Evolutionary conservation across 2,329 filamentous ascomycete genomes (phyloP), one percentile per base, ranked within the genome.

Genomic region (Fusarium longipes): DNA sequence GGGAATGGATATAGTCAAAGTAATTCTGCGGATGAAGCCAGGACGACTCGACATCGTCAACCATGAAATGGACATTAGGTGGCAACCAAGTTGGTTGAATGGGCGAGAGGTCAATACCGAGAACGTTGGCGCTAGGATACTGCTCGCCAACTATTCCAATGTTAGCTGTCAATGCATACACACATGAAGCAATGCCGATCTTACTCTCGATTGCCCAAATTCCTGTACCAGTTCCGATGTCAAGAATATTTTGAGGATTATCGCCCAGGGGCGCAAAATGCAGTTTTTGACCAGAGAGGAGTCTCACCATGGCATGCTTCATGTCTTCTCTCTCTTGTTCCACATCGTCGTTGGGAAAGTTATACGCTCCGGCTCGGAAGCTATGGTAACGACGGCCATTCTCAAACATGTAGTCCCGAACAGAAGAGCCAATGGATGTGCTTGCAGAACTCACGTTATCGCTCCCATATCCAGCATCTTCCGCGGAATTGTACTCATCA

Each of bases 1-100:
- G 81, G n/a, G 84, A 82, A 71, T 89, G 87, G 32, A 89, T 82
- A 59, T 87, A 88, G 72, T 89, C 86, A 54, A 88, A 89, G 50
- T 84, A 80, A 60, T 86, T 82, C 6, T 74, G 71, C 7, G 83
- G 82, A 62, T 86, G 82, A 17, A 87, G 73, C 86, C 86, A 89
- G 6, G 81, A 79, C 56, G 81, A 81, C 73, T 89, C 86, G 25
- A 84, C 80, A 63, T 89, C 86, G 58, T 89, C 86, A 12, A 88
- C 80, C 71, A 86, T 77, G 67, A 87, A 87, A 24, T 79, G 79
- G 20, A 86, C 80, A 65, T 87, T 88, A 5, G 85, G 82, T 6
- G 86, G 86, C 12, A 87, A 74, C 80, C 82, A 83, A 39, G 79
- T 77, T 1, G 82, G 82, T 67, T 85, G 82, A 33, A 84, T 84